Conservation (phyloP, 208 protist species). For the Leishmania arabica region DNA sequence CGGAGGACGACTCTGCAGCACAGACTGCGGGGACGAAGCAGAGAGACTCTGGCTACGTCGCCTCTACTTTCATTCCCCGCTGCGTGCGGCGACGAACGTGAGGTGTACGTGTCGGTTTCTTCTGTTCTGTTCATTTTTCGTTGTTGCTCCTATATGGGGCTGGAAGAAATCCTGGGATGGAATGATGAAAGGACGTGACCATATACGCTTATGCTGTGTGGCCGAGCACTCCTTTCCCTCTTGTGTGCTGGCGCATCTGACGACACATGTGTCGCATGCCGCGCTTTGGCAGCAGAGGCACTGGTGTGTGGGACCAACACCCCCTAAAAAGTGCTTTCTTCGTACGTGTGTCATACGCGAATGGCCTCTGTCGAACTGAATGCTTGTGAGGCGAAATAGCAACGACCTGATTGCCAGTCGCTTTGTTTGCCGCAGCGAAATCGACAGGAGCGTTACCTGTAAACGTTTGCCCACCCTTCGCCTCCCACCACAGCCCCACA, state of each 20-base stretch:
- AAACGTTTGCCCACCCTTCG: background rate
- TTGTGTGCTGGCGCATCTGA: background rate
- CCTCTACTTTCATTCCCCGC: conserved; percentile 58
- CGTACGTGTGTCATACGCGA: background rate
- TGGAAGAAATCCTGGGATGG: background rate
- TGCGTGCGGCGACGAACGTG: conserved; percentile 40
- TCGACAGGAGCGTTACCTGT: background rate
- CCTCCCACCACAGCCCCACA: background rate
- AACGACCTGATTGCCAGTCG: background rate
- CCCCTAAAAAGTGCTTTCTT: background rate
- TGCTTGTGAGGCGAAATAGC: background rate
- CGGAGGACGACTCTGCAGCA: conserved; percentile 7
- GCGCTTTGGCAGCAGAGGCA: background rate
- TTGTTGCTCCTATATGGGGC: background rate
- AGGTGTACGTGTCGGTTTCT: background rate
- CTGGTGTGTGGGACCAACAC: background rate
- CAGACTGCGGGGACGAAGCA: background rate
- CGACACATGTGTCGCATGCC: background rate
- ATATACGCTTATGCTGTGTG: background rate
- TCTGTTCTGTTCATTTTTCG: background rate
- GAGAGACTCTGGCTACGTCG: background rate
- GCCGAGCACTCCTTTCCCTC: background rate
- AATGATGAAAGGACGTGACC: background rate
- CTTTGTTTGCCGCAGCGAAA: conserved; percentile 4
- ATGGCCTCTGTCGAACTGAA: background rate